phyloP scores from a whole-genome alignment of 306 rosid species.

The Vigna reflexopilosa region DNA sequence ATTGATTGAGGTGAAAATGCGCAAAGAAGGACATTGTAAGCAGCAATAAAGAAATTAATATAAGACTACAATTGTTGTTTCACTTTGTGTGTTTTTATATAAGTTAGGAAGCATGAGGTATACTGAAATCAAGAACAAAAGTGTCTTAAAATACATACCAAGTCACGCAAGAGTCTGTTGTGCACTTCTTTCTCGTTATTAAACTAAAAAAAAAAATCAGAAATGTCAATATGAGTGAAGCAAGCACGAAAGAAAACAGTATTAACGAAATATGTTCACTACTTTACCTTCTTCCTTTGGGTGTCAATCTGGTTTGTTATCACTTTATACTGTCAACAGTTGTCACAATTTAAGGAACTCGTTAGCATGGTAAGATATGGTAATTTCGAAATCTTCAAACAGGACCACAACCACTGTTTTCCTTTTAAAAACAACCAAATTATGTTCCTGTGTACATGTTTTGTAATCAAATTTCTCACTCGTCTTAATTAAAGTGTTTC shows the following conservation, averaged over 20 bases:
- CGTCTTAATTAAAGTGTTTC: not conserved
- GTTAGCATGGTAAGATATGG: constrained; percentile 42
- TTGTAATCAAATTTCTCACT: not conserved
- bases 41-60: too few species aligned
- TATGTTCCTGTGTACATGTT: not conserved
- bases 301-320: constrained; percentile 60
- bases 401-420: not conserved
- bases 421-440: not conserved
- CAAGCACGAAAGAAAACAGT: not conserved
- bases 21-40: too few species aligned
- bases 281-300: constrained; percentile 66
- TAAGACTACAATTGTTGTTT: not conserved
- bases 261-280: not conserved
- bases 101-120: not conserved
- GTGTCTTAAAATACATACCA: constrained; percentile 47
- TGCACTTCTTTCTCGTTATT: constrained; percentile 59
- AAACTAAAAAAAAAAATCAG: constrained; percentile 43
- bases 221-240: constrained; percentile 20
- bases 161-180: constrained; percentile 57
- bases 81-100: not conserved
- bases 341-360: constrained; percentile 6
- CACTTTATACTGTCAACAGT: constrained; percentile 55
- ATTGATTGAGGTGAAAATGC: too few species aligned
- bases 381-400: constrained; percentile 21
- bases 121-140: not conserved